Evolutionary conservation across 2,329 filamentous ascomycete genomes (phyloP), one percentile per base, ranked within the genome.

Genomic region (Dactylellina sp.): DNA sequence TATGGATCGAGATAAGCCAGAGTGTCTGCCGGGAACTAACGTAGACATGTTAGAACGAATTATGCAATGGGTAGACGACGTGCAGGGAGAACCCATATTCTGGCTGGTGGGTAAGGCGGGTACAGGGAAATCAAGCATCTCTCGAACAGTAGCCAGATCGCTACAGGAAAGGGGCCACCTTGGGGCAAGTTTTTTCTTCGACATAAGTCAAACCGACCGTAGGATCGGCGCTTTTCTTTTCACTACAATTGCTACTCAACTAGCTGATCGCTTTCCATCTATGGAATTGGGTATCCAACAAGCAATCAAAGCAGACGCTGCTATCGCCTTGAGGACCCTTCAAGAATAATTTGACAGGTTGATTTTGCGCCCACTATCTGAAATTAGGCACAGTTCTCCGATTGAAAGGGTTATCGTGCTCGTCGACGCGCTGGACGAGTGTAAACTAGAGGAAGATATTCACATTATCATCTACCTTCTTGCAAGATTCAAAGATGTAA

Each of bases 21-120:
- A 5, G 28, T 32, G 28, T 32, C 4, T 9, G 28, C 28, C 4
- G 4, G 9, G 9, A 4, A 32, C 28, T 9, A 32, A 9, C 4
- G 28, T 5, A 32, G 28, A 32, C 28, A 9, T 32, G 5, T 9
- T 32, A 5, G 9, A 32, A 32, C 4, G 5, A 9, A 32, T 32
- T 5, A 9, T 5, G 9, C 5, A 32, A 4, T 32, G 28, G 28
- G 28, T 9, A 5, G 9, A 4, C 28, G 28, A 32, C 9, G 5
- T 9, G 4, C 4, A 4, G 28, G 28, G 28, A 5, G 22, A 47
- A 47, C 4, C 5, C 47, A 79, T 79, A 22, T 79, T 77, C 57
- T 83, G 80, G 81, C 76, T 83, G 9, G 78, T 78, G n/a, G 81
- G 81, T 6, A 77, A 80, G 77, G 80, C 80, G 1, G 81, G 81